Evolutionary conservation across 176 grass and related monocot species (phyloP), one percentile per base, ranked within the genome.

Genomic region (Ensete ventricosum): DNA sequence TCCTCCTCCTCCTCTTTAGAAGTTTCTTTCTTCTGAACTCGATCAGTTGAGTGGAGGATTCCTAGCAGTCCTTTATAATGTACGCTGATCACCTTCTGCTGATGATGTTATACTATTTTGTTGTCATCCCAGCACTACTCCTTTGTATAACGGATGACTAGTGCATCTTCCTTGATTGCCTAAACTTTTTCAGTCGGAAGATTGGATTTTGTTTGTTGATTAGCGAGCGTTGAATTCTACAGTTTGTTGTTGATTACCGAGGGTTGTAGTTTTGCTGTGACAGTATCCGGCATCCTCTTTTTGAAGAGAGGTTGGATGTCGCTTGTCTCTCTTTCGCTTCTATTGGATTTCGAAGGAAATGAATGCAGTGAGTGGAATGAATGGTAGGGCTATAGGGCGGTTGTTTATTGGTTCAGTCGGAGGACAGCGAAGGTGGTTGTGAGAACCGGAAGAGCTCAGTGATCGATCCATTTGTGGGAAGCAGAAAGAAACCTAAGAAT

Each of bases 41-140:
- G 48, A 52, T 70, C 73, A 20, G 9, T 20, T 59, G 52, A 54
- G 55, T 49, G 53, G 26, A 60, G 53, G 23, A 58, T 34, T 60
- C 71, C 14, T 70, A 54, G 52, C 71, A 73, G 52, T 73, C 71
- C 52, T 73, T 60, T 1, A 75, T 17, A 10, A 29, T 57, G 53
- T 53, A 54, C 21, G 27, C 25, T 27, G 53, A 57, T 72, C 63
- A 43, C 34, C 34, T 20, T 3, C 63, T 26, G 23, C 16, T 70
- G 43, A 16, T 12, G 48, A 19, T 52, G 48, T 50, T 20, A 9
- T 52, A 70, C 43, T 50, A 52, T 70, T 70, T 43, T 22, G 17
- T 48, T 21, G 67, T 50, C 67, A 50, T 8, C 43, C 67, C 67
- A 9, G 1, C 67, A 20, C 14, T 70, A 48, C 50, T 50, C 17